A percentile compares a stretch with the other conserved stretches of the same genome.
phyloP scores from a whole-genome alignment of 2,329 filamentous ascomycete genomes.

The Arthroderma sp. region DNA sequence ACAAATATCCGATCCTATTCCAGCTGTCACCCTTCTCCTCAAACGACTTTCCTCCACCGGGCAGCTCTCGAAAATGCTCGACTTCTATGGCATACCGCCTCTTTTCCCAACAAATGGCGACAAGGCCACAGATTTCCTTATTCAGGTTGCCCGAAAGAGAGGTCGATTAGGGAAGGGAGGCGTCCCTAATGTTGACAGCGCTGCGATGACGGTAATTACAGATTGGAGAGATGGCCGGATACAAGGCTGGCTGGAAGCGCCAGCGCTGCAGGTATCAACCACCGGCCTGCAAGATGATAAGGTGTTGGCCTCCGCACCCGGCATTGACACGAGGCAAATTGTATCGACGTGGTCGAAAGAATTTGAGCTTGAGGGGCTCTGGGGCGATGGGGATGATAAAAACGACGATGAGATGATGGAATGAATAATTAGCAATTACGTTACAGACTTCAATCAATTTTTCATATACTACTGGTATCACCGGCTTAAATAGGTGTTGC shows the following conservation, averaged over 20 bases:
- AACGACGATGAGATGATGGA: conserved; percentile 29
- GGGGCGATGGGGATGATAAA: conserved; percentile 50
- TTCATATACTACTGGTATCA: too few species aligned
- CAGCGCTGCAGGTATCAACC: conserved; percentile 43
- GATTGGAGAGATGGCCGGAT: conserved; percentile 95
- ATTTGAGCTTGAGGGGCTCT: conserved; percentile 88
- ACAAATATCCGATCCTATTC: conserved; percentile 84
- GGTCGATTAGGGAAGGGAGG: conserved; percentile 80
- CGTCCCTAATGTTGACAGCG: conserved; percentile 73
- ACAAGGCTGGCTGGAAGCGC: conserved; percentile 78
- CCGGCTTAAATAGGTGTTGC: too few species aligned
- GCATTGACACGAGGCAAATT: conserved; percentile 59
- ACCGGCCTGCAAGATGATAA: conserved; percentile 22
- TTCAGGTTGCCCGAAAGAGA: conserved; percentile 88
- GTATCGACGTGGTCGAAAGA: conserved; percentile 88
- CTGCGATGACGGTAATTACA: conserved; percentile 86
- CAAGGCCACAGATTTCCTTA: conserved; percentile 74
- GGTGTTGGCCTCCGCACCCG: conserved; percentile 23
- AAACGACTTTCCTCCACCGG: conserved; percentile 63
- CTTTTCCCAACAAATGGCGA: conserved; percentile 60
- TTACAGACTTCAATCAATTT: too few species aligned
- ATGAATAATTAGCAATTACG: conserved; percentile 12
- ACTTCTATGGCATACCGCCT: conserved; percentile 72
- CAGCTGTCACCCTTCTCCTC: conserved; percentile 73
- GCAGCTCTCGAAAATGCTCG: conserved; percentile 64